Base-by-base conservation (phyloP, 1,139 yeast genomes). In the Lodderomyces orthopsilosis region DNA sequence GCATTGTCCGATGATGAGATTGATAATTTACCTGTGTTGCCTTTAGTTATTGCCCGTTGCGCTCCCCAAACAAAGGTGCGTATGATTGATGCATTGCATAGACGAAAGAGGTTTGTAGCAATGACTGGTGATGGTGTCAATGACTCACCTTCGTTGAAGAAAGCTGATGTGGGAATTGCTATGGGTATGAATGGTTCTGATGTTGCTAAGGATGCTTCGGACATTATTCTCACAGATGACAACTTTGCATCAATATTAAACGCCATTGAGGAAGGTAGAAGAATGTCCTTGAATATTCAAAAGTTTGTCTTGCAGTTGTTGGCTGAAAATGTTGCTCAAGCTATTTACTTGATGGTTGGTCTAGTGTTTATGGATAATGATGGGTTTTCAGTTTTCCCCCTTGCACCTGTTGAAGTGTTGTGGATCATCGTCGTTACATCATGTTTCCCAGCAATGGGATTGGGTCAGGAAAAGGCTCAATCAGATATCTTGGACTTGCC, bases 41-140 rank as follows among this genome's bases (percentile, higher is more conserved):
- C 94, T 1, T 70, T 85, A 46, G 95, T 86, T 27, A 81, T 86
- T 65, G 94, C 94, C 6, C 74, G 95, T 51, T 86, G 94, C 66
- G 88, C 94, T 9, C 95, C 95, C 3, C 86, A 83, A 59, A 85
- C 94, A 27, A 86, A 86, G 59, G 94, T 85, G 19, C 75, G 90
- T 51, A 83, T 86, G 86, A 85, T 86, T 56, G 91, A 85, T 30
- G 93, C 94, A 1, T 70, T 86, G 38, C 94, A 85, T 55, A 78
- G 94, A 51, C 75, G 91, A 49, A 63, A 71, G 18, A 80, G 79
- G 51, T 83, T 81, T 57, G 81, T 83, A 53, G 94, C 93, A 26
- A 86, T 86, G 94, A 86, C 95, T 35, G 95, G 94, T 53, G 94
- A 86, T 61, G 94, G 94, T 52, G 91, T 85, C 40, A 86, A 86